Evolutionary conservation across 257 asterid genomes (phyloP), one percentile per base, ranked within the genome.

Genomic region (Coffea canephora): DNA sequence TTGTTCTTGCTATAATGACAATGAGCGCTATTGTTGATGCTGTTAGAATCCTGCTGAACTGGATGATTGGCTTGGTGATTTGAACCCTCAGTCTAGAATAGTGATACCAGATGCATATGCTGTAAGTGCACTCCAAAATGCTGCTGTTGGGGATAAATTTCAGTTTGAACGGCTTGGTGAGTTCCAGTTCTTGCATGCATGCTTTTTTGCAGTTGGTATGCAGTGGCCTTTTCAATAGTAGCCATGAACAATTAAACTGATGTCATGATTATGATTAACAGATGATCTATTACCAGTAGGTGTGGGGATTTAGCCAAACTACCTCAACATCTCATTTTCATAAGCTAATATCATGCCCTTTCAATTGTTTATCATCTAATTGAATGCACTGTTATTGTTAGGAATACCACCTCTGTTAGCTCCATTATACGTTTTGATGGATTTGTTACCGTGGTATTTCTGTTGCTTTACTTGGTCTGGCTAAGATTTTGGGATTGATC

Each of bases 161-260:
- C 98, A 94, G 92, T 92, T 96, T 73, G 99, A 94, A 89, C 83
- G 99, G 87, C 93, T 94, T 45, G 99, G 99, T 96, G 87, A 75
- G 86, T 83, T 85, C 57, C 73, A 27, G 41, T 46, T 46, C 59
- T 45, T 23, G 46, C 21, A 16, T n/a, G 72, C 49, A 3, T 46
- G 55, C 54, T 18, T 25, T n/a, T 11, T 67, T 36, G 13, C 12
- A 31, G 52, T 54, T 19, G 57, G 5, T 31, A 10, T 74, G 43
- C 19, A 13, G 78, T 61, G 4, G 27, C 49, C 14, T 31, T 41
- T 21, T 3, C 46, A 21, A 41, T 10, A 13, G 16, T 41, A 19
- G 25, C 6, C 25, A 6, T 36, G 5, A 69, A 39, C 6, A 41
- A 13, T 43, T 43, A 15, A 31, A 39, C 31, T 34, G 45, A 43